These are phyloP conservation scores for Penicillium carneum DNA, from an alignment of 2,329 filamentous ascomycete species.

Conservation along the genomic window DNA sequence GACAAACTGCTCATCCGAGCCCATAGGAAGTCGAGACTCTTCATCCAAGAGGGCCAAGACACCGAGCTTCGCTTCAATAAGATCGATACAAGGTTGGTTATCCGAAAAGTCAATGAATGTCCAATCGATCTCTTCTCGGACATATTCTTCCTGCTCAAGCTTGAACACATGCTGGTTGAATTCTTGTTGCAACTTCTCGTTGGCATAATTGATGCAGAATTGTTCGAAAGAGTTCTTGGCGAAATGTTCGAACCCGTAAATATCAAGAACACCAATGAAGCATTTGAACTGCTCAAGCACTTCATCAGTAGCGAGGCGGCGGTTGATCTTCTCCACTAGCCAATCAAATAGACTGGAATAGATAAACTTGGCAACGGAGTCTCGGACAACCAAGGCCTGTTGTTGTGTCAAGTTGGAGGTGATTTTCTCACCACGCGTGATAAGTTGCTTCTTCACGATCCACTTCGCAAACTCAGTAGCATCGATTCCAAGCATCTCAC, in stretches of 20 bases:
- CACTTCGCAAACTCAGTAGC: conserved; percentile 88
- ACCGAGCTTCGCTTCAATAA: conserved; percentile 96
- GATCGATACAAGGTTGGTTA: conserved; percentile 97
- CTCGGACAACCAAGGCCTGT: conserved; percentile 90
- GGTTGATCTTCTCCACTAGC: conserved; percentile 97
- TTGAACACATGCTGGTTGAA: conserved; percentile 99
- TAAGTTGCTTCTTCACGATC: conserved; percentile 98
- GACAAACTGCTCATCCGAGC: conserved; percentile 94
- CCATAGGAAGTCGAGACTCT: conserved; percentile 95
- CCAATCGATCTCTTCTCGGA: conserved; percentile 96
- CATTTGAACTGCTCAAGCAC: conserved; percentile 81
- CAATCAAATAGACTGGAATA: conserved; percentile 99
- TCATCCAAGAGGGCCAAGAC: conserved; percentile 92
- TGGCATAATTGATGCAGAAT: conserved; percentile 99
- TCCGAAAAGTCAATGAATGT: conserved; percentile 99
- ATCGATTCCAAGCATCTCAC: conserved; percentile 85
- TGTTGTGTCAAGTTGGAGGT: conserved; percentile 92
- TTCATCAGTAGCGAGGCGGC: conserved; percentile 84
- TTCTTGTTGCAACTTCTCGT: conserved; percentile 98
- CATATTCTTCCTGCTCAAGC: conserved; percentile 96
- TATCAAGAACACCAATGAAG: conserved; percentile 98
- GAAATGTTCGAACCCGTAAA: conserved; percentile 98
- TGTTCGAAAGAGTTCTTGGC: conserved; percentile 99
- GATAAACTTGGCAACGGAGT: conserved; percentile 97
- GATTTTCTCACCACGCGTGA: conserved; percentile 96